A percentile compares a stretch with the other conserved stretches of the same genome.
phyloP scores from a whole-genome alignment of 768 basidiomycete species.

The Tubosaeta sp. region DNA sequence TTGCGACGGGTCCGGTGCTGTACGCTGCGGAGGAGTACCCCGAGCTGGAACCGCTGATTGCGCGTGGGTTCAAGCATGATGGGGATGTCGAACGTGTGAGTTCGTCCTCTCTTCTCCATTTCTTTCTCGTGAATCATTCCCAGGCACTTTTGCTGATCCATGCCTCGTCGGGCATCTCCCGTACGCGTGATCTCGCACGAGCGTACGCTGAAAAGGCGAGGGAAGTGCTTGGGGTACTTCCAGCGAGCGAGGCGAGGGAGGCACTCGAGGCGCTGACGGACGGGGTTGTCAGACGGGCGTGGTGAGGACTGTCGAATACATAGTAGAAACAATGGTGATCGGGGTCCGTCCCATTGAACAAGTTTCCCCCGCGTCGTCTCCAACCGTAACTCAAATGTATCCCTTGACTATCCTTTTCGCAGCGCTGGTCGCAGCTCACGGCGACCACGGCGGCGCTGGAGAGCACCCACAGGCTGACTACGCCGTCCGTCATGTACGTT shows the following conservation, averaged over 20 bases:
- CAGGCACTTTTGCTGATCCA: constrained; percentile 61
- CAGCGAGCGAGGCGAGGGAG: constrained; percentile 73
- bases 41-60: constrained; percentile 70
- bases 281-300: constrained; percentile 58
- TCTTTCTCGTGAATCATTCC: neutral
- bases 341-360: constrained; percentile 13
- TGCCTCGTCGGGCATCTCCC: constrained; percentile 68
- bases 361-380: neutral
- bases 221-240: constrained; percentile 63
- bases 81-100: constrained; percentile 81
- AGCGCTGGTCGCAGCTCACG: constrained; percentile 48
- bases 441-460: constrained; percentile 49
- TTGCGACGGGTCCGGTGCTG: constrained; percentile 82
- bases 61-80: constrained; percentile 66
- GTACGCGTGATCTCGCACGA: constrained; percentile 73
- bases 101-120: neutral
- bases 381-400: constrained; percentile 39
- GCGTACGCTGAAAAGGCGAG: constrained; percentile 74
- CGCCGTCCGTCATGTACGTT: constrained; percentile 85
- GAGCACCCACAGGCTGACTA: constrained; percentile 65
- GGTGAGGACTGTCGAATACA: constrained; percentile 26
- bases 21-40: constrained; percentile 86
- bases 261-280: constrained; percentile 74
- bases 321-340: constrained; percentile 12
- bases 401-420: constrained; percentile 35